A percentile compares a stretch with the other conserved stretches of the same genome.
Evolutionary conservation across 257 asterid genomes (phyloP).

Genomic region (Penstemon newberryi): DNA sequence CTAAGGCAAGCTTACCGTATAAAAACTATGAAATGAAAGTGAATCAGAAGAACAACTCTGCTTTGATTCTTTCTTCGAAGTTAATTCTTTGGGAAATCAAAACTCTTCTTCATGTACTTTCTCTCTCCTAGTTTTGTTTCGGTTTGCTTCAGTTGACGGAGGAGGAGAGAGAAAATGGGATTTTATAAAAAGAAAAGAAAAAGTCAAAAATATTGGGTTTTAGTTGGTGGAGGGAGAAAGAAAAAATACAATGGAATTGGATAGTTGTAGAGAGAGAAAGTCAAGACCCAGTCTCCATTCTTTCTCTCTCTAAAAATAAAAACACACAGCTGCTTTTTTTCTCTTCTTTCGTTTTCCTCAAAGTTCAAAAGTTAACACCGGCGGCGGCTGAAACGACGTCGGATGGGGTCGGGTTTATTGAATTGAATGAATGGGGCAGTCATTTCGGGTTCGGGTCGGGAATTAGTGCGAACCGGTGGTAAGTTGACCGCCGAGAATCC

Average conservation of each 20-base stretch:
- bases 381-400: slow-evolving; percentile 16
- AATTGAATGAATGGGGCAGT: not conserved
- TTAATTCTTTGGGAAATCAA: not conserved
- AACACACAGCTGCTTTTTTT: not conserved
- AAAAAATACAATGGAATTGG: slow-evolving; percentile 7
- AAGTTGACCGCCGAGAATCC: not conserved
- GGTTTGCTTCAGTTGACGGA: slow-evolving; percentile 9
- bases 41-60: not conserved
- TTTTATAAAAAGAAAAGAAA: not conserved
- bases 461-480: slow-evolving; percentile 15
- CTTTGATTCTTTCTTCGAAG: slow-evolving; percentile 19
- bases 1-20: not conserved
- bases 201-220: slow-evolving; percentile 33
- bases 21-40: not conserved
- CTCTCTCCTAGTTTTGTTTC: not conserved
- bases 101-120: not conserved
- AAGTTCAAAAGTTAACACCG: not conserved
- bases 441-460: not conserved
- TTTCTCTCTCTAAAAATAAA: slow-evolving; percentile 31
- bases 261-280: slow-evolving; percentile 34
- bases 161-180: slow-evolving; percentile 17
- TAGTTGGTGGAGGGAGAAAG: slow-evolving; percentile 19
- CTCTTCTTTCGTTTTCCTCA: too few relatives aligned
- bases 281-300: not conserved
- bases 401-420: not conserved